These are phyloP conservation scores for Alternaria infectoria DNA, from an alignment of 2,329 filamentous ascomycete species.

Conservation along the genomic window DNA sequence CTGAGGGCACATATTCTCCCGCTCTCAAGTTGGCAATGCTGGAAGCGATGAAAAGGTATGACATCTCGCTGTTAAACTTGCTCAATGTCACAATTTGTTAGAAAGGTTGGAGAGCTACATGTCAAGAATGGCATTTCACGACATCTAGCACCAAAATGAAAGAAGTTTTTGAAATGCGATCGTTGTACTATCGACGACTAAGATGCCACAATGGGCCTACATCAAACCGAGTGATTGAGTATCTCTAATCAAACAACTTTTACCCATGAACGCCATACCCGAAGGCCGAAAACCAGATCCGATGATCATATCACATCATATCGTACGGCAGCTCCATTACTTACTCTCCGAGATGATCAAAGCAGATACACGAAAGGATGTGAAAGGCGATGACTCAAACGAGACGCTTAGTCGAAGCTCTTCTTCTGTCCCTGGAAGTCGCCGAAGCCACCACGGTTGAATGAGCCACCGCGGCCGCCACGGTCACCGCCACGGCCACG, in stretches of 20 bases:
- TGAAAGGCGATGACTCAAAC: conserved; percentile 1
- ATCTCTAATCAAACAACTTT: conserved; percentile 19
- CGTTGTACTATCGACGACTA: conserved; percentile 20
- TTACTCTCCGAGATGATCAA: conserved; percentile 32
- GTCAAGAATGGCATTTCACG: neutral
- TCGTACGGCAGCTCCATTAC: conserved; percentile 27
- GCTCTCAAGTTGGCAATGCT: neutral
- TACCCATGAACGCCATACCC: conserved; percentile 20
- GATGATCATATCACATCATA: conserved; percentile 21
- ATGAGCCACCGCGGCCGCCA: conserved; percentile 56
- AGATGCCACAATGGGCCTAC: conserved; percentile 6
- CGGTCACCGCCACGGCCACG: conserved; percentile 49
- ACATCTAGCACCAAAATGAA: neutral
- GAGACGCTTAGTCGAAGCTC: conserved; percentile 60
- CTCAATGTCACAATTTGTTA: neutral
- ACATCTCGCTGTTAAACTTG: neutral
- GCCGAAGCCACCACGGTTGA: conserved; percentile 63
- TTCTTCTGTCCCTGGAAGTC: conserved; percentile 82
- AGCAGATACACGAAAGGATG: conserved; percentile 21
- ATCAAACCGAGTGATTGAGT: conserved; percentile 7
- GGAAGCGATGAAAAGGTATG: neutral
- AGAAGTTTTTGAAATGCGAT: neutral
- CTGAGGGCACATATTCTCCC: neutral
- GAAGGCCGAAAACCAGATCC: conserved; percentile 16
- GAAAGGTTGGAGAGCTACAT: neutral